A percentile compares a stretch with the other conserved stretches of the same genome.
phyloP scores from a whole-genome alignment of 179 eudicot species.

The Carnegiea gigantea region DNA sequence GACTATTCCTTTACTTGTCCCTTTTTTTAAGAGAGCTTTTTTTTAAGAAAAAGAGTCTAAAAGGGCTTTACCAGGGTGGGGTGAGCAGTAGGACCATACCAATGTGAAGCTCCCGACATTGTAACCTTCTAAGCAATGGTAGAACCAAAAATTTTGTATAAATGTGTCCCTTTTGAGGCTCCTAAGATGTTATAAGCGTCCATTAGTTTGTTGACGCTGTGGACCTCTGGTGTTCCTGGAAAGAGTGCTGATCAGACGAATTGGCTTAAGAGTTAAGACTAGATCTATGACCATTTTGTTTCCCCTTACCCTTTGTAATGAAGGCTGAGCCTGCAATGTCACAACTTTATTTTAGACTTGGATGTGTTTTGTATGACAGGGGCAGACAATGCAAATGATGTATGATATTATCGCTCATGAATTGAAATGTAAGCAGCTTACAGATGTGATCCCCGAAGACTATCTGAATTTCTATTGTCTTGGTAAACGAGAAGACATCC shows the following conservation, averaged over 20 bases:
- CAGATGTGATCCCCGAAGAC: constrained; percentile 60
- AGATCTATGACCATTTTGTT: background rate
- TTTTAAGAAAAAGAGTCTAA: background rate
- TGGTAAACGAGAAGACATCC: constrained; percentile 66
- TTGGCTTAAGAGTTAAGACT: background rate
- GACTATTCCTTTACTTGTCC: background rate
- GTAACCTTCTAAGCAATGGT: background rate
- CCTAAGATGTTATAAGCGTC: too few relatives aligned
- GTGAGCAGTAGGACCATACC: background rate
- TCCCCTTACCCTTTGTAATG: background rate
- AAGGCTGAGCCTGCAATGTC: background rate
- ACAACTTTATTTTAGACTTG: constrained; percentile 1
- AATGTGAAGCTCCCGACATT: background rate
- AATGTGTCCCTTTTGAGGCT: too few relatives aligned
- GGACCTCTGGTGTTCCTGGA: background rate
- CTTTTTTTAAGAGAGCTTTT: too few relatives aligned
- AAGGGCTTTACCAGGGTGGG: background rate
- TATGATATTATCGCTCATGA: constrained; percentile 70
- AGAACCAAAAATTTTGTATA: background rate
- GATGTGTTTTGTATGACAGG: constrained; percentile 40
- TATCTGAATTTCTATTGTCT: constrained; percentile 87
- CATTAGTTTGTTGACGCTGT: background rate
- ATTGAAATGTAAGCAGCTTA: constrained; percentile 52
- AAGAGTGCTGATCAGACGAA: background rate
- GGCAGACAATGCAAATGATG: constrained; percentile 88